Conservation (phyloP, 257 asterid genomes). For the Solanum ossicruentum region DNA sequence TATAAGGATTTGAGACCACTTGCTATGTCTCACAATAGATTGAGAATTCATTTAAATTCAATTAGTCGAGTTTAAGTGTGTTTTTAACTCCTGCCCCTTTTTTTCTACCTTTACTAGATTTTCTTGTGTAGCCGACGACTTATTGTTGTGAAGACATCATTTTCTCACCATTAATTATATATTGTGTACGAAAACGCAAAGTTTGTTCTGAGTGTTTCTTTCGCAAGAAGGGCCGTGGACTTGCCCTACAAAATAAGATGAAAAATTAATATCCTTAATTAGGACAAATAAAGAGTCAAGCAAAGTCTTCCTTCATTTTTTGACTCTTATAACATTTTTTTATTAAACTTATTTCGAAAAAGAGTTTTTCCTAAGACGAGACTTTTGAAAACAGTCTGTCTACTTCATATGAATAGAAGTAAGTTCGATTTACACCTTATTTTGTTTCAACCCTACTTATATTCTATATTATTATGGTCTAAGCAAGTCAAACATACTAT, state of each 20-base stretch:
- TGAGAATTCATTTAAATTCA: too few relatives aligned
- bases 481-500: not conserved
- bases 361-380: too few relatives aligned
- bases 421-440: not conserved
- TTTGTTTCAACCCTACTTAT: not conserved
- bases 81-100: not conserved
- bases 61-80: too few relatives aligned
- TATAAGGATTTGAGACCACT: too few relatives aligned
- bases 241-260: not conserved
- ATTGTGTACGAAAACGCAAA: not conserved
- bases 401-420: not conserved
- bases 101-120: not conserved
- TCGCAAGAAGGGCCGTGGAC: not conserved
- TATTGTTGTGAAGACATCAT: not conserved
- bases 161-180: not conserved
- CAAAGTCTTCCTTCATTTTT: not conserved
- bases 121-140: not conserved
- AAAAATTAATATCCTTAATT: not conserved
- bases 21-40: too few relatives aligned
- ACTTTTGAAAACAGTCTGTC: too few relatives aligned
- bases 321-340: not conserved
- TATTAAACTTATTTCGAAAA: too few relatives aligned
- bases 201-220: not conserved
- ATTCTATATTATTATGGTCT: too few relatives aligned
- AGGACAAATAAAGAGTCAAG: not conserved